These are phyloP conservation scores for Sordaria brevicollis DNA, from an alignment of 495 filamentous ascomycete genomes.

Conservation along the genomic window DNA sequence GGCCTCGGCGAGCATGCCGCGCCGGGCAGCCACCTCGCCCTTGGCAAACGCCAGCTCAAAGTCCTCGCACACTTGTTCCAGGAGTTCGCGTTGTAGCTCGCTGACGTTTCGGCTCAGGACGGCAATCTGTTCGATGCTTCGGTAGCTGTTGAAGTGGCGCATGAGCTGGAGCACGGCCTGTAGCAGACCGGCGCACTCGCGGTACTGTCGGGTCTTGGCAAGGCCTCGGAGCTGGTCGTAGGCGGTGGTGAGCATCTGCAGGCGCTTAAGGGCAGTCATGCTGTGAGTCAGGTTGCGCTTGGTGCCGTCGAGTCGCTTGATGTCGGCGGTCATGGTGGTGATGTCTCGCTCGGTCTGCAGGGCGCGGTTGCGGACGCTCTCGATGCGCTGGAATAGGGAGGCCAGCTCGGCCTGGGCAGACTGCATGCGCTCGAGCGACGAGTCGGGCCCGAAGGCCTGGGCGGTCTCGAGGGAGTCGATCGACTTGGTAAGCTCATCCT, in stretches of 20 bases:
- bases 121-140: conserved; percentile 96
- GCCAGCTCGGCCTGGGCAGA: conserved; percentile 81
- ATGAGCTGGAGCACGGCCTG: conserved; percentile 96
- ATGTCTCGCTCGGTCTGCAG: conserved; percentile 90
- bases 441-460: conserved; percentile 78
- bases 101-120: conserved; percentile 86
- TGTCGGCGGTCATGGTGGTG: conserved; percentile 98
- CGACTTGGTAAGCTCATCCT: conserved; percentile 74
- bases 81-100: conserved; percentile 83
- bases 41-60: conserved; percentile 94
- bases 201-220: conserved; percentile 79
- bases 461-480: conserved; percentile 67
- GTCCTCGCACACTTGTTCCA: conserved; percentile 97
- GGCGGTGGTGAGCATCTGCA: conserved; percentile 98
- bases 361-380: conserved; percentile 81
- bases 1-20: conserved; percentile 67
- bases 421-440: conserved; percentile 82
- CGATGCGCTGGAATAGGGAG: conserved; percentile 89
- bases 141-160: conserved; percentile 96
- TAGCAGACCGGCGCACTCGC: conserved; percentile 89
- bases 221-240: conserved; percentile 89
- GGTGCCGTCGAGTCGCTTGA: conserved; percentile 92
- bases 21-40: conserved; percentile 63
- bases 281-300: conserved; percentile 94
- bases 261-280: conserved; percentile 93